Base-by-base conservation (phyloP, 441 rosid genomes). In the Sinapis alba region DNA sequence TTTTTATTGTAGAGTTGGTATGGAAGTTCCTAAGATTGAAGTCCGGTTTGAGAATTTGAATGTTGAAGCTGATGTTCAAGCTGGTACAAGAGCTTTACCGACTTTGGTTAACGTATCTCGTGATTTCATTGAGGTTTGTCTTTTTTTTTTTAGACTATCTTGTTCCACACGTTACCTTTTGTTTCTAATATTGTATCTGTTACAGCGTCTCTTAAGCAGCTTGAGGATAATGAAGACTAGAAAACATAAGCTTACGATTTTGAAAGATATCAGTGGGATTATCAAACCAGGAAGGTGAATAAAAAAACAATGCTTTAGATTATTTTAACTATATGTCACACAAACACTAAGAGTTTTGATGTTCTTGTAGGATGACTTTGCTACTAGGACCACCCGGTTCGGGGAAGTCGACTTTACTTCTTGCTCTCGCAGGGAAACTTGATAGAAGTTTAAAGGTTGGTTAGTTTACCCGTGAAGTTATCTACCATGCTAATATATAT, bases 311-410 rank as follows among this genome's bases (percentile, higher is more conserved):
- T 51, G 12, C 3, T 10, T 47, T 12, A 58, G 53, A 32, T 60
- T 30, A 23, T 28, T 15, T 15, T 59, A 6, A 41, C 1, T 16
- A 67, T 43, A 11, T 73, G 38, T 27, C 8, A 47, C 54, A 47
- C n/a, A 30, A 11, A 61, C 56, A 53, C 64, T 76, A 41, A 77
- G 1, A 69, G 41, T 28, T 65, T 67, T 58, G 68, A 30, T 24
- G 16, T 60, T 24, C 2, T 36, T 63, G 67, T 47, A 94, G 97
- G 90, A 92, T 95, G 99, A 90, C 99, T 7, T 75, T 95, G 80
- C 88, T 95, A 21, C 78, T 92, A 70, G 99, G 98, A 78, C 99
- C 99, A 66, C 99, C 99, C 0, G 97, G 97, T 41, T 90, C 98
- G 0, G 99, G 98, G 8, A 93, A 93, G 81, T 91, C 98, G 15